These are phyloP conservation scores for Fusarium sp. DNA, from an alignment of 2,329 filamentous ascomycete genomes.

Conservation along the genomic window DNA sequence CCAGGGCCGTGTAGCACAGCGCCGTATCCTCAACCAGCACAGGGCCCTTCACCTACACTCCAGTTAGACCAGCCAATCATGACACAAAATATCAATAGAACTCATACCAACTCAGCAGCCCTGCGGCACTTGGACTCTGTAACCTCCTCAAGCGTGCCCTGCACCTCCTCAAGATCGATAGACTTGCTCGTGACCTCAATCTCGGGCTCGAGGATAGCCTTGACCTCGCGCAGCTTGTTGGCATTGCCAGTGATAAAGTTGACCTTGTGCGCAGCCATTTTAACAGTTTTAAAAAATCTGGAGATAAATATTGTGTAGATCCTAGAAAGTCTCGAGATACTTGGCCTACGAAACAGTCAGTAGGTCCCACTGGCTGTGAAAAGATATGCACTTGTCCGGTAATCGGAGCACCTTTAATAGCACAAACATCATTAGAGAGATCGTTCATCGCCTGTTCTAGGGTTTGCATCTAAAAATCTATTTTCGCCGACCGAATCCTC, in stretches of 20 bases:
- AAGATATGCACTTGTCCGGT: slow-evolving; percentile 32
- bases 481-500: slow-evolving; percentile 29
- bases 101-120: slow-evolving; percentile 78
- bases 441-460: slow-evolving; percentile 27
- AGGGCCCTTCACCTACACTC: slow-evolving; percentile 77
- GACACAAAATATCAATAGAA: not conserved
- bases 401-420: not conserved
- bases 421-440: slow-evolving; percentile 25
- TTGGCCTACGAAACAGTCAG: slow-evolving; percentile 1
- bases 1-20: slow-evolving; percentile 89
- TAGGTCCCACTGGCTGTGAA: slow-evolving; percentile 19
- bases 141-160: slow-evolving; percentile 92
- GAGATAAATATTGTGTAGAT: not conserved
- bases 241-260: slow-evolving; percentile 98
- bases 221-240: slow-evolving; percentile 92
- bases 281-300: not conserved
- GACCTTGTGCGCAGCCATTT: slow-evolving; percentile 61
- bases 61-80: slow-evolving; percentile 2
- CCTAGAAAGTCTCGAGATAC: not conserved
- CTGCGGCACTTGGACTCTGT: slow-evolving; percentile 86
- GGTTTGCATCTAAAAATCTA: slow-evolving; percentile 36
- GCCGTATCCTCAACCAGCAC: slow-evolving; percentile 97
- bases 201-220: slow-evolving; percentile 81
- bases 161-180: slow-evolving; percentile 87
- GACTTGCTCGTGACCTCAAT: slow-evolving; percentile 80